Base-by-base conservation (phyloP, 805 yeast genomes). In the Hyphopichia homilentoma region DNA sequence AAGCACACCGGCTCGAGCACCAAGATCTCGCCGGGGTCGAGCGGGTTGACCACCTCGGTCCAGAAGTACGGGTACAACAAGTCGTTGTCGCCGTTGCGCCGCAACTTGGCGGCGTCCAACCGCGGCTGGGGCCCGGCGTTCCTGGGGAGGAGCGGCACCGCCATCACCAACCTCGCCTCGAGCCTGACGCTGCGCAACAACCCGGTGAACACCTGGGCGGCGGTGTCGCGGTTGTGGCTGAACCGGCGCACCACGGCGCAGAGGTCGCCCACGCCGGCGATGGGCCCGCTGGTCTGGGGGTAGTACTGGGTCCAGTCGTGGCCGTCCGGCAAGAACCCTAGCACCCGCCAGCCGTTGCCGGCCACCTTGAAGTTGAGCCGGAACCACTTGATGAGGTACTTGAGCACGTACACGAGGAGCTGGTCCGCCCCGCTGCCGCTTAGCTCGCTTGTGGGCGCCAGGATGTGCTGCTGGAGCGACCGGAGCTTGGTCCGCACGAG, bases 41-140 rank as follows among this genome's bases (percentile, higher is more conserved):
- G 22, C 1, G 66, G 65, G 36, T 59, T 58, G 11, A 60, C 39
- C 4, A 59, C 34, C 34, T 60, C 66, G 6, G 62, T 57, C 66
- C 66, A 60, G 33, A 39, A 60, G 36, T 60, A 60, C 2, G 66
- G 66, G 32, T 54, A 59, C 6, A 60, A 35, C 7, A 60, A 38
- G 36, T 60, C 66, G 34, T 45, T 43, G 28, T 60, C 66, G 28
- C 49, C 52, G 25, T 53, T 59, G 5, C 39, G 26, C 7, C 33
- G 27, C 1, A 55, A 34, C 16, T 44, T 48, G 2, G 35, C 33
- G n/a, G 23, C 27, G 27, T 56, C 52, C 6, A 47, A 25, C 20
- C 43, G 41, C 2, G 65, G 65, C 33, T 57, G 64, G 3, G 20
- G 20, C 11, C 29, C 38, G 9, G 16, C 20, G n/a, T 34, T 38